These are phyloP conservation scores for Apiospora pterosperma DNA, from an alignment of 2,329 filamentous ascomycete species.

Conservation along the genomic window DNA sequence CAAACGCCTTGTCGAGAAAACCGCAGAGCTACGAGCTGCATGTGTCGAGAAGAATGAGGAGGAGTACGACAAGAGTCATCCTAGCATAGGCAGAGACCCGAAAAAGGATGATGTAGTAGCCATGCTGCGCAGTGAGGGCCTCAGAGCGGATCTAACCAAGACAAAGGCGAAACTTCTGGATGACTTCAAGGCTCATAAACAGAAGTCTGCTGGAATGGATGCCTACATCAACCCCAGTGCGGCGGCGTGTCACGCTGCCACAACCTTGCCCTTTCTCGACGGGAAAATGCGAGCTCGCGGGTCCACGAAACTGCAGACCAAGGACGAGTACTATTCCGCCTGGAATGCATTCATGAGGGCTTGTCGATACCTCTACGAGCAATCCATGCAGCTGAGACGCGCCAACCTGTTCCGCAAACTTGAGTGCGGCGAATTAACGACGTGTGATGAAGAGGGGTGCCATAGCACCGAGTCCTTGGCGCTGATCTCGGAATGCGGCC, in stretches of 20 bases:
- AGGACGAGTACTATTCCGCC: constrained; percentile 1
- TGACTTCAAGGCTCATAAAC: not conserved
- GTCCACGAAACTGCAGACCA: not conserved
- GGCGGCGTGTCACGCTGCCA: not conserved
- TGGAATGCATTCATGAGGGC: not conserved
- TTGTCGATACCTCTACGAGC: not conserved
- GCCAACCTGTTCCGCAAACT: not conserved
- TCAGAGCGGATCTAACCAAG: not conserved
- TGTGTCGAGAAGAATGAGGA: not conserved
- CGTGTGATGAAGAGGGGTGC: constrained; percentile 12
- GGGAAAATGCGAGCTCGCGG: not conserved
- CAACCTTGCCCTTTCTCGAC: not conserved
- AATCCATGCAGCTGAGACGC: not conserved
- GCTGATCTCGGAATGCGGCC: constrained; percentile 25
- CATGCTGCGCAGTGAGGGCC: not conserved
- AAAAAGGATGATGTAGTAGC: not conserved
- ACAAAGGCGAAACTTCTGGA: not conserved
- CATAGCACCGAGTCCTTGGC: constrained; percentile 5
- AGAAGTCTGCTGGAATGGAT: not conserved
- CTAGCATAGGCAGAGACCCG: not conserved
- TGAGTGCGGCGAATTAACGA: constrained; percentile 2
- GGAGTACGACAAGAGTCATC: not conserved
- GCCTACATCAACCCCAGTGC: not conserved
- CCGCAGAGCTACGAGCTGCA: not conserved
- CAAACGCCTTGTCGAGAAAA: no score